Evolutionary conservation across 1,284 basidiomycete genomes (phyloP).

Genomic region (Cutaneotrichosporon dermatis): DNA sequence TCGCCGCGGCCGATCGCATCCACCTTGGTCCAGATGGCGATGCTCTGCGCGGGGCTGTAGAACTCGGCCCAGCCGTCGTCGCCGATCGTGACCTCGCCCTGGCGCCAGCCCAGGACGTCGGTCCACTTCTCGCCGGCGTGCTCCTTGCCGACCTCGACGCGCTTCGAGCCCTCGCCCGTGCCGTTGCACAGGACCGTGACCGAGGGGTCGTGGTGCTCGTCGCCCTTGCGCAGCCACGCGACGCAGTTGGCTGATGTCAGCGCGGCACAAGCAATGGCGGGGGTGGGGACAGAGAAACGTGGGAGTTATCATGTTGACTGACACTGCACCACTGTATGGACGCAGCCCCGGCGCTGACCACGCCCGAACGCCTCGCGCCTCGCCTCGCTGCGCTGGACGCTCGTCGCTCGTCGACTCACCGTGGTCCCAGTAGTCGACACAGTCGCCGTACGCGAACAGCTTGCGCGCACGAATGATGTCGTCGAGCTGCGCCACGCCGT

Average conservation of each 20-base stretch:
- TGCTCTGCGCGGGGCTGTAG: conserved; percentile 50
- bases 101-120: conserved; percentile 56
- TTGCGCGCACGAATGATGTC: conserved; percentile 55
- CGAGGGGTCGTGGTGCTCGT: conserved; percentile 53
- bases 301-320: too few relatives aligned
- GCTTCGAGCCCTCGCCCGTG: conserved; percentile 49
- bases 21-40: conserved; percentile 54
- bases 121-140: conserved; percentile 57
- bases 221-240: conserved; percentile 55
- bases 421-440: conserved; percentile 55
- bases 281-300: too few relatives aligned
- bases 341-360: too few relatives aligned
- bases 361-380: background rate
- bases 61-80: conserved; percentile 58
- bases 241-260: conserved; percentile 44
- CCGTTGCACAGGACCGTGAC: conserved; percentile 51
- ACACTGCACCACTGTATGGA: too few relatives aligned
- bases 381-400: too few relatives aligned
- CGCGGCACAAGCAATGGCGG: background rate
- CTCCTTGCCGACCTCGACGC: conserved; percentile 54
- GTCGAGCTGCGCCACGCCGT: conserved; percentile 51
- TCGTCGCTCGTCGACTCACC: conserved; percentile 33
- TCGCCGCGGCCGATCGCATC: conserved; percentile 52
- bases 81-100: conserved; percentile 54
- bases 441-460: conserved; percentile 55